Base-by-base conservation (phyloP, 1,284 basidiomycete species). In the Takashimella koratensis region DNA sequence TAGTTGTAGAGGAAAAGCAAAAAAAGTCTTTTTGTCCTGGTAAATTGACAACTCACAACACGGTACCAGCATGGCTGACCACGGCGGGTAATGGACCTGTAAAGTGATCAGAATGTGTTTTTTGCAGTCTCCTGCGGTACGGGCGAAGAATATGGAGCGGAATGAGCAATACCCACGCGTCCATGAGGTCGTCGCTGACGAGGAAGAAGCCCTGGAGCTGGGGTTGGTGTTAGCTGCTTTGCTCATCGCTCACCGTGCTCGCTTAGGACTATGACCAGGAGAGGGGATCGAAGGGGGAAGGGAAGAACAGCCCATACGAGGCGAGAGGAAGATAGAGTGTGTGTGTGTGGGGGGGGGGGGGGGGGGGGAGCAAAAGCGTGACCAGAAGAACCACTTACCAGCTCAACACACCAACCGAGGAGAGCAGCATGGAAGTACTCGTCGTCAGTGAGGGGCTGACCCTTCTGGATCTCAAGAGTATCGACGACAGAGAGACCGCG, bases 131-230 rank as follows among this genome's bases (percentile, higher is more conserved):
- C n/a, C n/a, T n/a, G n/a, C n/a, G n/a, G n/a, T n/a, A n/a, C n/a
- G n/a, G n/a, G n/a, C n/a, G n/a, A n/a, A n/a, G n/a, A n/a, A n/a
- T n/a, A n/a, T n/a, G n/a, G n/a, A n/a, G n/a, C n/a, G n/a, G n/a
- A n/a, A n/a, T n/a, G n/a, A n/a, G n/a, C n/a, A n/a, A n/a, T n/a
- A 25, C 47, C 26, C 21, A 68, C 59, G 52, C 68, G 74, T 98
- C 96, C 94, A 98, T 98, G 75, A 98, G 94, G 76, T 98, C 95
- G 77, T 98, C 95, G 21, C 92, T 85, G 52, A 98, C 94, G 52
- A 98, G 84, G 84, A 98, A 98, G 79, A 89, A 98, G 0, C 93
- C 92, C 86, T 98, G 96, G 13, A 98, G 83, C 90, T 95, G 70
- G 16, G 13, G 42, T 11, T 12, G 11, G 49, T 41, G 19, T n/a